Conservation (phyloP, 108 stramenopile genomes). For the Craspedostauros australis region DNA sequence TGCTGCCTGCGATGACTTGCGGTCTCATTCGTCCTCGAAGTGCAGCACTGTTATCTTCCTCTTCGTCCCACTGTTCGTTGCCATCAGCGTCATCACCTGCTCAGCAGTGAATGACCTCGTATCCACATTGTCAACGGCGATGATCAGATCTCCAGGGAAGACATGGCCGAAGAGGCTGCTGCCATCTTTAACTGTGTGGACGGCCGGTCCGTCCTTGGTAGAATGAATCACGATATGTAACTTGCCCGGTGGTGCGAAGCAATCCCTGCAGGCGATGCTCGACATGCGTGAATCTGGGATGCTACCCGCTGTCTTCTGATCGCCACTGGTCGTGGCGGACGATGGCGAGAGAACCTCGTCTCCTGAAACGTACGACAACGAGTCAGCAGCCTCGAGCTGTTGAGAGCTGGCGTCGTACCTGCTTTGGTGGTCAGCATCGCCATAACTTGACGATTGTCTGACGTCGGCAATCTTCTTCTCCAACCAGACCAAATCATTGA, state of each 20-base stretch:
- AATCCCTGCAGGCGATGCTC: slow-evolving; percentile 69
- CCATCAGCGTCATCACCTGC: slow-evolving; percentile 68
- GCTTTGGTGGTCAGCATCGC: neutral
- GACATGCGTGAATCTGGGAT: slow-evolving; percentile 22
- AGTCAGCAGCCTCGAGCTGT: slow-evolving; percentile 28
- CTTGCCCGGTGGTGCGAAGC: slow-evolving; percentile 67
- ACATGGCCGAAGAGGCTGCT: slow-evolving; percentile 63
- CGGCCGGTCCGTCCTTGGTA: slow-evolving; percentile 79
- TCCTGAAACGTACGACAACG: slow-evolving; percentile 54
- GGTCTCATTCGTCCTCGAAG: slow-evolving; percentile 34
- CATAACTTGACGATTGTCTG: slow-evolving; percentile 2
- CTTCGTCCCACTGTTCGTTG: slow-evolving; percentile 35
- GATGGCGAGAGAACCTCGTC: slow-evolving; percentile 23
- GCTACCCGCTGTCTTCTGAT: slow-evolving; percentile 9
- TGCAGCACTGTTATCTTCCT: slow-evolving; percentile 74
- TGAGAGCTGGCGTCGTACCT: neutral
- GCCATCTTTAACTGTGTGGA: slow-evolving; percentile 58
- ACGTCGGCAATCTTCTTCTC: slow-evolving; percentile 70
- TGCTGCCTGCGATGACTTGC: neutral
- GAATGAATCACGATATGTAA: slow-evolving; percentile 70
- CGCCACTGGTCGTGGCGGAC: too few species aligned
- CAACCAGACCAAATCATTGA: slow-evolving; percentile 74
- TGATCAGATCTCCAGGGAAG: slow-evolving; percentile 72
- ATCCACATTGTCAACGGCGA: slow-evolving; percentile 71
- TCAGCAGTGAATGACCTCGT: slow-evolving; percentile 66